phyloP scores from a whole-genome alignment of 2,329 filamentous ascomycete species.

The Ophiostoma quercus region DNA sequence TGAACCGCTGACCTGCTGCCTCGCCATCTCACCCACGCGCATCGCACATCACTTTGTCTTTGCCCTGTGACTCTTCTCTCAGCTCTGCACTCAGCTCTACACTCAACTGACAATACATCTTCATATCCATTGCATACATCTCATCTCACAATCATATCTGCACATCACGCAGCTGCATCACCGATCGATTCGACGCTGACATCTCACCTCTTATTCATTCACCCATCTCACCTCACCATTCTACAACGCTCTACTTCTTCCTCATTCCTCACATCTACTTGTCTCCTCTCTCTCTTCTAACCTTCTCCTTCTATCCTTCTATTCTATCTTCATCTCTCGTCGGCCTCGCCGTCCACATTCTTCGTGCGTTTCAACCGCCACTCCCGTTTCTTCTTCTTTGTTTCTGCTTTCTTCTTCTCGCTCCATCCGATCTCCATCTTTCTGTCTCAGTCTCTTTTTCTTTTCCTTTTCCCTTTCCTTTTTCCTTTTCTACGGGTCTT shows the following conservation, averaged over 20 bases:
- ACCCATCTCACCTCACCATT: background rate
- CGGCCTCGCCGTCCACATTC: background rate
- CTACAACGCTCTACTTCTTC: background rate
- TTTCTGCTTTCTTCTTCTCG: background rate
- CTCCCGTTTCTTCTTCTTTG: background rate
- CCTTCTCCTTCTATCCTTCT: no score
- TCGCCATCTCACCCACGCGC: background rate
- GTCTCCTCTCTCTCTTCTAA: background rate
- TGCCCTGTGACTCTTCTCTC: background rate
- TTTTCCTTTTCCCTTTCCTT: background rate
- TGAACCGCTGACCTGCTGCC: background rate
- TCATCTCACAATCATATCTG: background rate
- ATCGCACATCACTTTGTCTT: background rate
- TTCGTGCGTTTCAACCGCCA: background rate
- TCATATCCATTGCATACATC: background rate
- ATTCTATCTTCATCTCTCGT: background rate
- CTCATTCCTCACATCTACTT: background rate
- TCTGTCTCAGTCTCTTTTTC: background rate
- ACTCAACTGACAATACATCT: no score
- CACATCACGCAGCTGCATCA: background rate
- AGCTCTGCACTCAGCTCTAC: background rate
- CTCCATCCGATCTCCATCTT: background rate
- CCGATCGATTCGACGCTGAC: background rate
- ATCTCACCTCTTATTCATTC: slow-evolving; percentile 2
- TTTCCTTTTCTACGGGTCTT: background rate